These are phyloP conservation scores for Metschnikowia cerradonensis DNA, from an alignment of 805 yeast species.

Conservation along the genomic window DNA sequence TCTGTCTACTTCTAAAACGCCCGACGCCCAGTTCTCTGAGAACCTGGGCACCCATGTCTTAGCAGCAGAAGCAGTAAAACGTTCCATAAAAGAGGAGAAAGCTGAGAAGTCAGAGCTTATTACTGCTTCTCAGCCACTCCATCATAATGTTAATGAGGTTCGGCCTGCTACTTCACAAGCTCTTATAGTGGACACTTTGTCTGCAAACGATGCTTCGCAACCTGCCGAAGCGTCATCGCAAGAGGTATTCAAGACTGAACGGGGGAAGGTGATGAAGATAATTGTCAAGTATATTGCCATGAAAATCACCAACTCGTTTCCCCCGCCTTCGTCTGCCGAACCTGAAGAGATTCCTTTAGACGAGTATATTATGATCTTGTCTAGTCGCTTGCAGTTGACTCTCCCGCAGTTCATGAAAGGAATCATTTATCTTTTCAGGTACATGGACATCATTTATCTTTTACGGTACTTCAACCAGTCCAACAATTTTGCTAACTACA, in stretches of 20 bases:
- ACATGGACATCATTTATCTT: conserved; percentile 44
- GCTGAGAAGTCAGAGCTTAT: background rate
- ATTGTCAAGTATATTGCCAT: conserved; percentile 41
- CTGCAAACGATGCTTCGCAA: background rate
- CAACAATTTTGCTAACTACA: conserved; percentile 41
- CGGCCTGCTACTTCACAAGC: conserved; percentile 1
- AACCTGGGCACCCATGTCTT: background rate
- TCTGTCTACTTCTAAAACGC: conserved; percentile 8
- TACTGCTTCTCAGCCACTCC: background rate
- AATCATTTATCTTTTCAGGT: conserved; percentile 40
- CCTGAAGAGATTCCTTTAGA: conserved; percentile 36
- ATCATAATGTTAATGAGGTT: background rate
- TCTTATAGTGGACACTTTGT: background rate
- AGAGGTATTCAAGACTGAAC: conserved; percentile 27
- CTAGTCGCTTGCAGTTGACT: conserved; percentile 34
- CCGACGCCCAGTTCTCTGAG: conserved; percentile 3
- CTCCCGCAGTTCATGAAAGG: conserved; percentile 38
- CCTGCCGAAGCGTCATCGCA: conserved; percentile 3
- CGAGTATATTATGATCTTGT: conserved; percentile 34
- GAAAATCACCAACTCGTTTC: conserved; percentile 41
- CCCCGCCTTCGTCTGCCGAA: conserved; percentile 33
- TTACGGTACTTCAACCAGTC: conserved; percentile 43
- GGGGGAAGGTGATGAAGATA: conserved; percentile 38
- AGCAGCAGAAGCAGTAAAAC: conserved; percentile 21
- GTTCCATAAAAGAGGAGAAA: conserved; percentile 17